These are phyloP conservation scores for Aspergillus kassunensis DNA, from an alignment of 495 filamentous ascomycete genomes.

Conservation along the genomic window DNA sequence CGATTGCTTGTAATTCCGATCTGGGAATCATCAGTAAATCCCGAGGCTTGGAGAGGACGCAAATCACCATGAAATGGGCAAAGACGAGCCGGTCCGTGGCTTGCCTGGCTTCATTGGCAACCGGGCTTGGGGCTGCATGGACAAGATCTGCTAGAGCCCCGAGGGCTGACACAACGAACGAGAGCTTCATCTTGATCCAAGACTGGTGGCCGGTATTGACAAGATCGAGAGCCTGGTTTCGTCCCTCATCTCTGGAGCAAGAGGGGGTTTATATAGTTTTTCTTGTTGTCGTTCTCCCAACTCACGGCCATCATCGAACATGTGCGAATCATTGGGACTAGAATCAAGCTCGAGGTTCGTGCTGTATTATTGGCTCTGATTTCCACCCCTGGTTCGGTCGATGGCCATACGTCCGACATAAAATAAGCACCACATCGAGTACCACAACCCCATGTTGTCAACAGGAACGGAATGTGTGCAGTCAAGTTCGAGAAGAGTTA, in stretches of 20 bases:
- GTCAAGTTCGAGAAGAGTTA: background rate
- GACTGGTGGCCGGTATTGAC: no score
- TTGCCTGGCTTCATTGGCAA: background rate
- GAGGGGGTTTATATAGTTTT: no score
- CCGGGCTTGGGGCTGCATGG: background rate
- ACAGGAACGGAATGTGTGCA: background rate
- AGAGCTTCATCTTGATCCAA: background rate
- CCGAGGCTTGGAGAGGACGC: background rate
- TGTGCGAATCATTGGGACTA: no score
- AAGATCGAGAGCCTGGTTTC: background rate
- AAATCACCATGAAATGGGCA: slow-evolving; percentile 55
- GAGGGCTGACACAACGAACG: background rate
- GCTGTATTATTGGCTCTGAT: background rate
- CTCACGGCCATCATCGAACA: no score
- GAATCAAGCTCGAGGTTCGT: no score
- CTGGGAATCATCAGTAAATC: slow-evolving; percentile 22
- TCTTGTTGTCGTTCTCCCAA: no score
- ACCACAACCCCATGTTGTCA: background rate
- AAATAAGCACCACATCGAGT: background rate
- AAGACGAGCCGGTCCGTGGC: slow-evolving; percentile 42
- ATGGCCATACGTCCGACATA: background rate
- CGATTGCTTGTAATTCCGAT: slow-evolving; percentile 52
- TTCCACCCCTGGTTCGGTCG: background rate
- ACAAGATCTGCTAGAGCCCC: background rate
- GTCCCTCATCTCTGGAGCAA: no score